Percentiles rank a stretch among this genome's conserved stretches.
phyloP scores from a whole-genome alignment of 1,284 basidiomycete genomes.

The Spongispora temasekensis region DNA sequence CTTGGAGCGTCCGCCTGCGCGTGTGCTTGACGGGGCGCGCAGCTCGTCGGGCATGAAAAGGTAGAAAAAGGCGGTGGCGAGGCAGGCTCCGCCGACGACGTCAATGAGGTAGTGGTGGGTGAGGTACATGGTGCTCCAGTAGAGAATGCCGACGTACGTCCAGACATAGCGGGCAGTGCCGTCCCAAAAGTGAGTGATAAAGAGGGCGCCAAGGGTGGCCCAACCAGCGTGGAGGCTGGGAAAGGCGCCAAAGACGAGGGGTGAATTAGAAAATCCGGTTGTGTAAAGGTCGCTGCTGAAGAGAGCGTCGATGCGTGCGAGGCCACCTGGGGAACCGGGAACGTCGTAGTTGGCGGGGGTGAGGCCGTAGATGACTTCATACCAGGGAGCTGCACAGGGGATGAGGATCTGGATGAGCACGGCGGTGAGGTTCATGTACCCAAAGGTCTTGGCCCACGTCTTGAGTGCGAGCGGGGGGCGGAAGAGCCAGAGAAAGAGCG shows the following conservation, averaged over 20 bases:
- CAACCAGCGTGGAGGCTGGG: conserved; percentile 91
- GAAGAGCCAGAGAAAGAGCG: conserved; percentile 77
- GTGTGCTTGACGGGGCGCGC: conserved; percentile 53
- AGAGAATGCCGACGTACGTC: conserved; percentile 86
- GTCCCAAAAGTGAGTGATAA: conserved; percentile 96
- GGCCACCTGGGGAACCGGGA: conserved; percentile 90
- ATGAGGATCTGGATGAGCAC: conserved; percentile 90
- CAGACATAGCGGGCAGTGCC: conserved; percentile 69
- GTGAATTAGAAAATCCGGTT: conserved; percentile 83
- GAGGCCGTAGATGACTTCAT: conserved; percentile 95
- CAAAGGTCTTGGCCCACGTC: conserved; percentile 88
- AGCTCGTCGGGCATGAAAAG: conserved; percentile 82
- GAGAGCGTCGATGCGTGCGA: conserved; percentile 89
- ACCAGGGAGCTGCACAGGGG: conserved; percentile 97
- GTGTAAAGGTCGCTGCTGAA: conserved; percentile 84
- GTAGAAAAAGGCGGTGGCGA: conserved; percentile 89
- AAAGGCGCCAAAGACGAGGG: conserved; percentile 96
- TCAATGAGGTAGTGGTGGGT: conserved; percentile 98
- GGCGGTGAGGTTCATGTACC: conserved; percentile 91
- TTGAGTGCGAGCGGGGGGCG: conserved; percentile 80
- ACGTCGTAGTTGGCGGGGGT: conserved; percentile 93
- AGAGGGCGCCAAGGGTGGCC: conserved; percentile 92
- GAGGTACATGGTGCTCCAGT: conserved; percentile 99
- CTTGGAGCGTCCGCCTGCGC: conserved; percentile 51
- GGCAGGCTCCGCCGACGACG: conserved; percentile 90